Evolutionary conservation across 345 rosid genomes (phyloP), one percentile per base, ranked within the genome.

Genomic region (Euphorbia peplus): DNA sequence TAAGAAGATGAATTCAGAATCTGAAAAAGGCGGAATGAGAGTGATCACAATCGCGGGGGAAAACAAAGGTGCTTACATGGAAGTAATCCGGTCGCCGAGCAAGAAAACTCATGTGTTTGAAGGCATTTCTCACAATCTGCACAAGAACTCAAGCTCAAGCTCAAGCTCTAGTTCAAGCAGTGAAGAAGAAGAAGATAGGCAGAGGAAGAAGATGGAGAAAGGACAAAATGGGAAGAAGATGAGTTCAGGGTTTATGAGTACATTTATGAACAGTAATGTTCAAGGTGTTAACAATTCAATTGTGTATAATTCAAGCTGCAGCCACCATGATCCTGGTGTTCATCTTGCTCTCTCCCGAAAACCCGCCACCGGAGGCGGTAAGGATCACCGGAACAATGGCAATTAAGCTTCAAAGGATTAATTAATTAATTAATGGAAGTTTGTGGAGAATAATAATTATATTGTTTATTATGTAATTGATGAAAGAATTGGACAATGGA

Each of bases 31-130:
- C 1, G 81, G 88, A 10, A 59, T 82, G 75, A 79, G 84, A 73
- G 78, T 91, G 41, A 85, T 95, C 16, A 95, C 95, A 58, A 80
- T 95, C 54, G 91, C 99, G 9, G 99, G 99, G 4, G 96, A 95
- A 60, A 95, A 95, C 86, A 89, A 75, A 79, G 99, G 99, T 12
- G 99, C 99, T 41, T 64, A 72, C 48, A 95, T 95, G 99, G 96
- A 95, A 80, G 73, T 95, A 8, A 63, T 78, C 68, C 79, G 70
- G 1, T 82, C 97, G 60, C 86, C 97, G 0, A 18, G 28, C 6
- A 59, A 71, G 28, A 53, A 53, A 22, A 18, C 5, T 39, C 50
- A 21, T 9, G 57, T 21, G 13, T 53, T 53, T 9, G 57, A 53
- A 21, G 57, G 57, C 21, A 53, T 24, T 53, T 53, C 57, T 21